phyloP scores from a whole-genome alignment of 441 rosid genomes.

The Heliophila coronopifolia region DNA sequence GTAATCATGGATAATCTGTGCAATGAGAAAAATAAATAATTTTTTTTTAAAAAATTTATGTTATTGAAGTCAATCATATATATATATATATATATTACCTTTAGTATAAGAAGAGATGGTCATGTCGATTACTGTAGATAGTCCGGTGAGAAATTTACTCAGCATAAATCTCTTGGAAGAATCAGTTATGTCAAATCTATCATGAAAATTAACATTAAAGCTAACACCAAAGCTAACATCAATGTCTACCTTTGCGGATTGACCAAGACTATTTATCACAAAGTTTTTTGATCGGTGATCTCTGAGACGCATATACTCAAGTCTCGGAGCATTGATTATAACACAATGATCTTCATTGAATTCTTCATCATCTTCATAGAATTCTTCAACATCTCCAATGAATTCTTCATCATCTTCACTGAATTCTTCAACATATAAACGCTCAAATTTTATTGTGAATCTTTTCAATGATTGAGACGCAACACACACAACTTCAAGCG shows the following conservation, averaged over 20 bases:
- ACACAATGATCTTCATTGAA: background rate
- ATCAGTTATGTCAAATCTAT: background rate
- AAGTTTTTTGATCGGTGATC: slow-evolving; percentile 6
- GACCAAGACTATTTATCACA: background rate
- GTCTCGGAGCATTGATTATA: slow-evolving; percentile 6
- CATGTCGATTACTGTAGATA: slow-evolving; percentile 6
- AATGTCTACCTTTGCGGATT: background rate
- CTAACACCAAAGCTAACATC: background rate
- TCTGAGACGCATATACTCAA: background rate
- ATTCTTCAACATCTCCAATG: background rate
- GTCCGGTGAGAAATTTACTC: slow-evolving; percentile 5
- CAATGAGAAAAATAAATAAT: background rate
- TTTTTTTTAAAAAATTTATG: too few species aligned
- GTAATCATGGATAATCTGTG: background rate
- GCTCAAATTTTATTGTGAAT: background rate
- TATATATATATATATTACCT: background rate
- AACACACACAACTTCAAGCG: slow-evolving; percentile 4
- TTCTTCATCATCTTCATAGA: background rate
- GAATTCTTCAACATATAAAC: too few species aligned
- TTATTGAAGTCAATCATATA: background rate
- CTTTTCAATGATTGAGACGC: slow-evolving; percentile 4
- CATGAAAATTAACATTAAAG: background rate
- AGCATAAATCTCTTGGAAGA: slow-evolving; percentile 1
- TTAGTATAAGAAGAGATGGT: background rate
- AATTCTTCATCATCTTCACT: background rate